Evolutionary conservation across 495 filamentous ascomycete genomes (phyloP), one percentile per base, ranked within the genome.

Genomic region (Xylaria nigripes): DNA sequence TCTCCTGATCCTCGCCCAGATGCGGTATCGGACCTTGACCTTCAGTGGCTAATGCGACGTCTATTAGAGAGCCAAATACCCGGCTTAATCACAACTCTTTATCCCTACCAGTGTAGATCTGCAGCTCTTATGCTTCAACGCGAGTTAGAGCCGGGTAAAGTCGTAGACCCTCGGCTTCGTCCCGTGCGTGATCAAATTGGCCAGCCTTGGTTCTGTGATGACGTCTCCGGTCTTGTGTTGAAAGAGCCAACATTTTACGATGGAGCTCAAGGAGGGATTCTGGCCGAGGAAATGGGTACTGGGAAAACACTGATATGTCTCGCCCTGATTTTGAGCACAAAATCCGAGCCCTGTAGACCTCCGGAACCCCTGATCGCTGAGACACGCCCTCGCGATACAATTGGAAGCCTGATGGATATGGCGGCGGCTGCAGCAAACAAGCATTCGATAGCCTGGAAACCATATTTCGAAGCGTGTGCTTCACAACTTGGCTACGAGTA

Each of bases 221-320:
- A 76, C n/a, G 77, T 84, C 30, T 76, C 81, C 16, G 81, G 80
- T 0, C 68, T 71, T 3, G 73, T 86, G 51, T 60, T 89, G 2
- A 69, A 75, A 32, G 75, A 86, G 16, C 85, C 86, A 24, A 72
- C 75, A 8, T 76, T 79, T 50, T 95, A 93, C 62, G 89, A 92
- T 15, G 80, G 83, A 49, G 79, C 84, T 19, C 76, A 76, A 54
- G 92, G 92, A 47, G 92, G 91, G 0, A 87, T 91, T 24, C 69
- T 88, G 18, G 85, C 85, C 2, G 83, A 86, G 61, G 76, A 84
- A 55, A 93, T 75, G 73, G 81, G 81, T 10, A 76, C 82, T 5
- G 91, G 92, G 0, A 97, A 97, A 71, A 96, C 92, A 0, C 68
- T 96, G 24, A 94, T 97, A 9, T 89, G 86, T 52, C 72, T 97